A percentile compares a stretch with the other conserved stretches of the same genome.
phyloP scores from a whole-genome alignment of 305 asterid species.

The Ajuga reptans region DNA sequence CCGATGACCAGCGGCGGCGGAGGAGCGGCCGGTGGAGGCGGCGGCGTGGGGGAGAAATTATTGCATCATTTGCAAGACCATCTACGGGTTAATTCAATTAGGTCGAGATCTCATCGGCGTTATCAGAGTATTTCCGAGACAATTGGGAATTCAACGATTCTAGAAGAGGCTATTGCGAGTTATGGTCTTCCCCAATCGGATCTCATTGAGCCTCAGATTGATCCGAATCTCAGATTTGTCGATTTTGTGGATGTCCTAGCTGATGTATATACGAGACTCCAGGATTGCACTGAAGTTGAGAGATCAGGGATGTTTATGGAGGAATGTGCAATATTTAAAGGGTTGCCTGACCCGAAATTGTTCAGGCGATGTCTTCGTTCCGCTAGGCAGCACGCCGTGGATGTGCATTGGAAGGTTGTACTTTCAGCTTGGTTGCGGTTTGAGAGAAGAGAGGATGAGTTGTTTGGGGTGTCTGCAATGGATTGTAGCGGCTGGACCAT shows the following conservation, averaged over 20 bases:
- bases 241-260: slow-evolving; percentile 59
- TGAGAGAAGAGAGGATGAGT: slow-evolving; percentile 85
- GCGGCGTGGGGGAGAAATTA: slow-evolving; percentile 59
- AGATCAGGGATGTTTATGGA: slow-evolving; percentile 56
- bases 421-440: slow-evolving; percentile 86
- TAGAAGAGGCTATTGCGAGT: slow-evolving; percentile 50
- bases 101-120: slow-evolving; percentile 51
- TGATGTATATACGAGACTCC: slow-evolving; percentile 47
- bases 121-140: slow-evolving; percentile 34
- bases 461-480: slow-evolving; percentile 75
- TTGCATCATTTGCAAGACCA: slow-evolving; percentile 64
- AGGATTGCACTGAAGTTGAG: slow-evolving; percentile 41
- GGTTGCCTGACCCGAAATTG: slow-evolving; percentile 72
- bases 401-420: slow-evolving; percentile 82
- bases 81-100: slow-evolving; percentile 48
- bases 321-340: slow-evolving; percentile 67
- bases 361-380: slow-evolving; percentile 65
- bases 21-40: slow-evolving; percentile 35
- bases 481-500: slow-evolving; percentile 64
- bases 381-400: slow-evolving; percentile 75
- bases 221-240: slow-evolving; percentile 57
- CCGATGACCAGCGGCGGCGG: slow-evolving; percentile 35
- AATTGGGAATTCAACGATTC: slow-evolving; percentile 28
- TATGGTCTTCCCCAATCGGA: slow-evolving; percentile 76
- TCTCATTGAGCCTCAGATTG: slow-evolving; percentile 73